Base-by-base conservation (phyloP, 306 rosid genomes). In the Dalbergia oliveri region DNA sequence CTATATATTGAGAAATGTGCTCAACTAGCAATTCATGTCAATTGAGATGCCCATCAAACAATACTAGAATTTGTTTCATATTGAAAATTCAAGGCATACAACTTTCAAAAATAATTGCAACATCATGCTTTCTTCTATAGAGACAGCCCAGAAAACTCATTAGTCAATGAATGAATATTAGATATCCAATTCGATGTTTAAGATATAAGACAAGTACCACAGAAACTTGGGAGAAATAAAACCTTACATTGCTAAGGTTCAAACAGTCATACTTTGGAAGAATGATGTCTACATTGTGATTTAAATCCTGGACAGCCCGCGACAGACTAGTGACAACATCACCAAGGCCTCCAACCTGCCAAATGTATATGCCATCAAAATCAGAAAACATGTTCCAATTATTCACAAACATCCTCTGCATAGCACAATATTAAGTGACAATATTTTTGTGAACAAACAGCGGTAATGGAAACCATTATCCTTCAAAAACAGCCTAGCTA, bases 271-370 rank as follows among this genome's bases (percentile, higher is more conserved):
- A 96, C 86, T 96, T 96, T 9, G 99, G 98, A 86, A 92, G 90
- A 89, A 94, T 77, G 76, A 90, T 83, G 77, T 94, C 91, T 66
- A 90, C 94, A 35, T 89, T 88, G 86, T 94, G 98, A 84, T 88
- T 89, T 86, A 94, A 87, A 76, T 94, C 98, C 69, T 88, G 97
- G 75, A 94, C 84, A 70, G 94, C 98, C 69, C 97, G 89, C 26
- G 98, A 94, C 56, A 92, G 86, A 88, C 98, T 80, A 69, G 97
- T 94, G 69, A 94, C 96, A 86, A 94, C 98, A 75, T 94, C 98
- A 86, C 94, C 98, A 65, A 94, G 97, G 72, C 98, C 98, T 86
- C 98, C 98, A 84, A 94, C 97, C 98, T 94, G 83, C 74, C 87
- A 76, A 49, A 70, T 44, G 84, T 51, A 66, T 58, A 57, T 75